phyloP scores from a whole-genome alignment of 75 land plant genomes.

The Azolla pinnata region DNA sequence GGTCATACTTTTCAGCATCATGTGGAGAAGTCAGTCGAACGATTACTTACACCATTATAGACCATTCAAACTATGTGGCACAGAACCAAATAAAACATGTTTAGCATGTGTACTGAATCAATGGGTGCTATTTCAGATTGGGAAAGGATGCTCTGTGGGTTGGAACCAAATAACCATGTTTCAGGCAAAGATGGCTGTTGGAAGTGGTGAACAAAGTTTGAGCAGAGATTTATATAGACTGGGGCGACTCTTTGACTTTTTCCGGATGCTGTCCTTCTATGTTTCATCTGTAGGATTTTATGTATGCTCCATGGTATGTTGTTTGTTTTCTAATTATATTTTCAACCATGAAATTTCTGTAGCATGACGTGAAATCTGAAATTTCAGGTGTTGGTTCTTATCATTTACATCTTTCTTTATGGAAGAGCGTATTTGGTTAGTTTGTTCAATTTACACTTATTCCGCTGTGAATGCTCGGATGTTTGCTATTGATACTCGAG shows the following conservation, averaged over 20 bases:
- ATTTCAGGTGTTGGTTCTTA: constrained; percentile 70
- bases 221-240: constrained; percentile 90
- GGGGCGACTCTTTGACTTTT: constrained; percentile 94
- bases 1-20: too few species aligned
- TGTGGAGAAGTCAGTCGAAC: too few species aligned
- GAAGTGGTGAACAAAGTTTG: constrained; percentile 92
- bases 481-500: too few species aligned
- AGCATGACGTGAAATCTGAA: too few species aligned
- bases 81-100: too few species aligned
- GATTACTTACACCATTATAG: too few species aligned
- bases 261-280: constrained; percentile 89
- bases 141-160: constrained; percentile 95
- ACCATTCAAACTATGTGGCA: too few species aligned
- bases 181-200: constrained; percentile 93
- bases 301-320: constrained; percentile 76
- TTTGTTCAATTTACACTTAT: constrained; percentile 42
- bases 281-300: constrained; percentile 83
- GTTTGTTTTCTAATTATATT: constrained; percentile 4
- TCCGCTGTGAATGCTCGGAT: too few species aligned
- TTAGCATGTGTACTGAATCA: too few species aligned
- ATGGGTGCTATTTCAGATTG: constrained; percentile 44
- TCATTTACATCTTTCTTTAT: constrained; percentile 79
- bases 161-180: constrained; percentile 92
- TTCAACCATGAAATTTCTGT: too few species aligned
- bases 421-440: constrained; percentile 88